Conservation (phyloP, 192 early-diverging fungal species). For the Diversispora eburnea region DNA sequence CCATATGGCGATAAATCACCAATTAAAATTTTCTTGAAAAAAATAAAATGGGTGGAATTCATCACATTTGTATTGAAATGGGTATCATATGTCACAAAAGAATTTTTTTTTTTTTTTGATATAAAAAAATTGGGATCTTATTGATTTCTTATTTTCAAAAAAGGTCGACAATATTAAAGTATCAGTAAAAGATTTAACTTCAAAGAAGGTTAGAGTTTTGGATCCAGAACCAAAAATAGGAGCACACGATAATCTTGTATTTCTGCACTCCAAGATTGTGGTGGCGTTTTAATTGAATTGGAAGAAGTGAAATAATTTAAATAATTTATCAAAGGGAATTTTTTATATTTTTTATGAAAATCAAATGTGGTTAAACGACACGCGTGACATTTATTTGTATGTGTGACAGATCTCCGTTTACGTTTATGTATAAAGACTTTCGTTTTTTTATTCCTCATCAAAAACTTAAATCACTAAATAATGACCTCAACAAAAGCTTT, state of each 20-base stretch:
- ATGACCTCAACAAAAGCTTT: slow-evolving; percentile 33
- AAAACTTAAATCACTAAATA: background rate
- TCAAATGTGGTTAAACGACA: no score
- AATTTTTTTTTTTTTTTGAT: background rate
- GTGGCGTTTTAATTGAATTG: slow-evolving; percentile 75
- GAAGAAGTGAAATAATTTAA: slow-evolving; percentile 48
- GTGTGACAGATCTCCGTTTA: no score
- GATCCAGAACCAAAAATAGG: slow-evolving; percentile 76
- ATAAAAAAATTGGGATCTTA: background rate
- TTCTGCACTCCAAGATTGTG: slow-evolving; percentile 79
- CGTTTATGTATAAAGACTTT: no score
- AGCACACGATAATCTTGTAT: slow-evolving; percentile 75
- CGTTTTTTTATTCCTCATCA: no score
- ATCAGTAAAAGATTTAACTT: slow-evolving; percentile 64
- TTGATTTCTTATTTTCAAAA: background rate
- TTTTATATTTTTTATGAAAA: no score
- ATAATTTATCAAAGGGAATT: background rate
- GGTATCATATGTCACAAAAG: background rate
- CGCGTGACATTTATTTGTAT: no score
- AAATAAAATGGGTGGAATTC: slow-evolving; percentile 78
- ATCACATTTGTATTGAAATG: slow-evolving; percentile 79
- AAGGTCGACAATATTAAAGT: slow-evolving; percentile 62
- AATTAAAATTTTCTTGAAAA: slow-evolving; percentile 73
- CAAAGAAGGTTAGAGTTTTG: slow-evolving; percentile 59
- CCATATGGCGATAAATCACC: slow-evolving; percentile 73